Evolutionary conservation across 768 basidiomycete species (phyloP), one percentile per base, ranked within the genome.

Genomic region (Kwoniella botswanensis): DNA sequence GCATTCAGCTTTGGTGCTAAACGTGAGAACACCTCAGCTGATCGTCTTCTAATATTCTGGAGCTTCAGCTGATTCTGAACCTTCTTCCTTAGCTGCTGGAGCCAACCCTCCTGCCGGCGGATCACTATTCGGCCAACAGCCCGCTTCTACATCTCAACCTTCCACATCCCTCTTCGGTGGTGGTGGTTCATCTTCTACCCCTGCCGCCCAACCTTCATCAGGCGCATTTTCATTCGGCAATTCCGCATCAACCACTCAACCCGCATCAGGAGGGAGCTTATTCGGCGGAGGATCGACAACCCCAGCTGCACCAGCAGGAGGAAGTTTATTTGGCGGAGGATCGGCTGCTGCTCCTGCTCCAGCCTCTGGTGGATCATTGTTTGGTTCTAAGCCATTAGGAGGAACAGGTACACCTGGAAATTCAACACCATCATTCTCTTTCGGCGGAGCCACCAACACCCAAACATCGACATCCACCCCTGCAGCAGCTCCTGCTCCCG

Each of bases 1-100:
- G 68, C 70, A 12, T 75, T 75, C 71, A 70, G 71, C 61, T 75
- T 75, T 35, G 74, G 74, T 17, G 63, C 63, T 9, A 61, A 71
- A 22, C 67, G 74, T 75, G 42, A 29, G 74, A 53, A 50, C 12
- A 57, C 9, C 24, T 41, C 46, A 26, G n/a, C 42, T 54, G 17
- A 24, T 63, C 63, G 56, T 18, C 41, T n/a, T 21, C 12, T 22
- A 56, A 62, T 29, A 3, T 2, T 21, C 26, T 26, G 17, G 17
- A 11, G 18, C 21, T 7, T 44, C 13, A 46, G 56, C 43, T 70
- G 68, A 63, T 35, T 46, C 24, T 46, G 24, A 13, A 46, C 50
- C 21, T 24, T 60, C 60, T 35, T 6, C 7, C 24, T 24, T 59
- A 68, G 71, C 71, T 53, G 65, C 71, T 22, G 62, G 66, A 13